Percentiles rank a stretch among this genome's conserved stretches.
These are phyloP conservation scores for Linderniella brevidens DNA, from an alignment of 257 asterid genomes.

Conservation along the genomic window DNA sequence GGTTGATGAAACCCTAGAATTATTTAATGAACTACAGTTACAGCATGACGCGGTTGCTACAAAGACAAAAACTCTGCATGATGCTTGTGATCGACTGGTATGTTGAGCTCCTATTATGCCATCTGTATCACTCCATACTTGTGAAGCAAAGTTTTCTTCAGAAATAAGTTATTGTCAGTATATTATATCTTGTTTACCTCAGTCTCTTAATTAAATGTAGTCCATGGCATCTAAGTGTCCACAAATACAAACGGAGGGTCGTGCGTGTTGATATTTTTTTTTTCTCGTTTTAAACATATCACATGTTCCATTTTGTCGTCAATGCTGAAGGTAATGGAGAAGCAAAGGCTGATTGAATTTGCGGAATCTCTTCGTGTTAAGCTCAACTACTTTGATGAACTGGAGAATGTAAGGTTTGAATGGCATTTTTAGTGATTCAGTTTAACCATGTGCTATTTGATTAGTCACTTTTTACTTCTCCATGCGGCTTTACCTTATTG, in stretches of 20 bases:
- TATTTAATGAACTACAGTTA: constrained; percentile 77
- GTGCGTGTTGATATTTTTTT: neutral
- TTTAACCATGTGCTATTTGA: constrained; percentile 8
- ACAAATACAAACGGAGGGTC: too few relatives aligned
- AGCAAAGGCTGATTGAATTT: constrained; percentile 80
- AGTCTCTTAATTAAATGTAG: neutral
- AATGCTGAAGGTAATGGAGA: constrained; percentile 78
- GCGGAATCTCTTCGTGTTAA: constrained; percentile 93
- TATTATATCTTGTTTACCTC: neutral
- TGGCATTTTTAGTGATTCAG: constrained; percentile 16
- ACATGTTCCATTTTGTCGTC: constrained; percentile 12
- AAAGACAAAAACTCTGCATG: constrained; percentile 93
- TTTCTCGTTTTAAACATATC: constrained; percentile 3
- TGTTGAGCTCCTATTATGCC: constrained; percentile 12
- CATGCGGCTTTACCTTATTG: neutral
- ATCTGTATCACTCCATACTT: constrained; percentile 4
- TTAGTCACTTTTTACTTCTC: constrained; percentile 7
- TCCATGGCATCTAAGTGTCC: constrained; percentile 9
- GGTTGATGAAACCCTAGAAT: constrained; percentile 96
- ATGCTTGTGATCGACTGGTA: constrained; percentile 97
- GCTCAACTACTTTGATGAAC: constrained; percentile 94
- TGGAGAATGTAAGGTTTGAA: constrained; percentile 90
- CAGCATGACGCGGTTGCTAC: constrained; percentile 98
- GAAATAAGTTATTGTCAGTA: neutral
- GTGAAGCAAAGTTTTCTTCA: neutral